These are phyloP conservation scores for Albifimbria verrucaria DNA, from an alignment of 2,329 filamentous ascomycete genomes.

Conservation along the genomic window DNA sequence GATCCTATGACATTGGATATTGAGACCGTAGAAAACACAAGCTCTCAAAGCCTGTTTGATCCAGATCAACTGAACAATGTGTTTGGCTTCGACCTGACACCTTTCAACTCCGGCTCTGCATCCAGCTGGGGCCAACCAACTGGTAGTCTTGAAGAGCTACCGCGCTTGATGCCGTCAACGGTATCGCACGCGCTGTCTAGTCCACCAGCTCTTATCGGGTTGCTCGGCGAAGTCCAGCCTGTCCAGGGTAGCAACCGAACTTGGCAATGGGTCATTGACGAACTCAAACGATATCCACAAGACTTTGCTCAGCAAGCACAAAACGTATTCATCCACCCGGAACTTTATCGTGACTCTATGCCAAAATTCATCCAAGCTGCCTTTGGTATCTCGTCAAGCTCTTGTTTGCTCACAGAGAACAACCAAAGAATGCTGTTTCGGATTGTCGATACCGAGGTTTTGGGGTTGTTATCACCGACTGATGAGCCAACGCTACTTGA, in stretches of 20 bases:
- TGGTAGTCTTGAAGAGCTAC: no score
- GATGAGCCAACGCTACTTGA: not conserved
- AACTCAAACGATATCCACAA: not conserved
- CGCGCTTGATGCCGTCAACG: not conserved
- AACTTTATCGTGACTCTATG: not conserved
- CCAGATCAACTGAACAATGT: no score
- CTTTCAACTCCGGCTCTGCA: no score
- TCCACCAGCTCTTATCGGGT: not conserved
- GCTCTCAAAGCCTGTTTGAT: no score
- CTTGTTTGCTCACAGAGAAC: not conserved
- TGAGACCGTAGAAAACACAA: no score
- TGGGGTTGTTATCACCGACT: not conserved
- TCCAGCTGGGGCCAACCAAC: no score
- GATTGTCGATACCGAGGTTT: not conserved
- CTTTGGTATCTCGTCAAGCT: not conserved
- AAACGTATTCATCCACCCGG: not conserved
- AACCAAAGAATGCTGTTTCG: not conserved
- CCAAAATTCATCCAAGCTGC: not conserved
- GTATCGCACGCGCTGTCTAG: not conserved
- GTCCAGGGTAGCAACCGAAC: not conserved
- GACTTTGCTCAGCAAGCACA: not conserved
- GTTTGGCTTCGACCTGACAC: no score
- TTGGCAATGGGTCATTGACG: conserved; percentile 3
- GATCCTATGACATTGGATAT: no score
- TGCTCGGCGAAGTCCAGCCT: not conserved